Conservation (phyloP, 169 alveolate genomes). For the Blepharisma undulans region DNA sequence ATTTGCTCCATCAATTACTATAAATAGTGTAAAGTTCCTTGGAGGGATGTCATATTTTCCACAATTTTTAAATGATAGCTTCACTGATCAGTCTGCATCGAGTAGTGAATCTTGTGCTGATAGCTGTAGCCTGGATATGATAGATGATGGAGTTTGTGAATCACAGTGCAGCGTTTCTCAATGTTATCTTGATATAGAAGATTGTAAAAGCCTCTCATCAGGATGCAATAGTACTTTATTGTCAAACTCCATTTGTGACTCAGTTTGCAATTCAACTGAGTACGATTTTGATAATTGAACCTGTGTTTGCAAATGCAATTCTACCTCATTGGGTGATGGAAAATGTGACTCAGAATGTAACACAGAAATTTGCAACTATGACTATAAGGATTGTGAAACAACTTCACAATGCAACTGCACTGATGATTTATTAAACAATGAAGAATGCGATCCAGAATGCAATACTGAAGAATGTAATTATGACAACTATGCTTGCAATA, state of each 20-base stretch:
- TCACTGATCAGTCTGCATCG: background rate
- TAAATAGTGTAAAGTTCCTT: background rate
- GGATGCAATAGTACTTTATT: background rate
- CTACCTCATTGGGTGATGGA: background rate
- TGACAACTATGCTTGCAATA: background rate
- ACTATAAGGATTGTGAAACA: background rate
- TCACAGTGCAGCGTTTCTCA: background rate
- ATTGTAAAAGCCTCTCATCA: background rate
- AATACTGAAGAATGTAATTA: background rate
- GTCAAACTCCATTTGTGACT: background rate
- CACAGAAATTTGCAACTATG: slow-evolving; percentile 13
- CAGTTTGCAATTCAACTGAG: background rate
- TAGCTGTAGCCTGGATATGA: background rate
- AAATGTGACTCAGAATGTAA: background rate
- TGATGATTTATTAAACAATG: background rate
- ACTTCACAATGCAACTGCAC: background rate
- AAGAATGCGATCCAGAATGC: background rate
- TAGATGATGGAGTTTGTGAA: background rate
- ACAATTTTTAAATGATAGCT: background rate
- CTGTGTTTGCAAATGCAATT: background rate
- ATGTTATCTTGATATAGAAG: background rate
- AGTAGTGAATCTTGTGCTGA: background rate
- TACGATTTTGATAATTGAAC: background rate
- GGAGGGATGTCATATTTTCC: background rate
- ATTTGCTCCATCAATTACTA: background rate